Conservation (phyloP, 305 asterid genomes). For the Solanum aculeatissimum region DNA sequence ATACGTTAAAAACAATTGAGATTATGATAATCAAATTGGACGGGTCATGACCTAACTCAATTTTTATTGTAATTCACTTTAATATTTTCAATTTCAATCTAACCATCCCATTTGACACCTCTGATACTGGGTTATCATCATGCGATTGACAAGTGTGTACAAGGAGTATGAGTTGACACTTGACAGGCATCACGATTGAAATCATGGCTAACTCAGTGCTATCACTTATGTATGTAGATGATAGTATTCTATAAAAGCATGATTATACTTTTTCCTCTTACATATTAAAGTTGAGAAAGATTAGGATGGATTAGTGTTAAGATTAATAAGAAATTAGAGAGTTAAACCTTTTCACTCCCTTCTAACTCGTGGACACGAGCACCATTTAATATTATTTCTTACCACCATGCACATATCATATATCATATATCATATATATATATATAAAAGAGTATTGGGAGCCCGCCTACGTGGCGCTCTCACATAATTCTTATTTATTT, state of each 20-base stretch:
- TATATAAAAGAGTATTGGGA: no score
- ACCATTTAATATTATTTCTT: background rate
- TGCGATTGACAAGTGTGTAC: background rate
- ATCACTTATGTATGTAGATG: background rate
- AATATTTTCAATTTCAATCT: no score
- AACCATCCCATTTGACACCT: no score
- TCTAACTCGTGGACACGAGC: background rate
- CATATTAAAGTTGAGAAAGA: background rate
- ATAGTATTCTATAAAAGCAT: background rate
- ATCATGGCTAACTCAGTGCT: background rate
- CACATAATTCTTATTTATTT: no score
- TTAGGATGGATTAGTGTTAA: background rate
- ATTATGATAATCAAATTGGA: no score
- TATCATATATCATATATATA: no score
- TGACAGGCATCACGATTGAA: background rate
- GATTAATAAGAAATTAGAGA: background rate
- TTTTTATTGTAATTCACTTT: no score
- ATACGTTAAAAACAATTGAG: no score
- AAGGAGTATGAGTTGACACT: background rate
- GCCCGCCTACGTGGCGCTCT: no score
- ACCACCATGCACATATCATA: background rate
- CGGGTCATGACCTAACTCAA: no score
- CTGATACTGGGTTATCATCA: background rate
- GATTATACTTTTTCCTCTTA: background rate
- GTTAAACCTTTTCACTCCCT: background rate